Percentiles rank a stretch among this genome's conserved stretches.
These are phyloP conservation scores for Glycine latifolia DNA, from an alignment of 306 rosid species.

Conservation along the genomic window DNA sequence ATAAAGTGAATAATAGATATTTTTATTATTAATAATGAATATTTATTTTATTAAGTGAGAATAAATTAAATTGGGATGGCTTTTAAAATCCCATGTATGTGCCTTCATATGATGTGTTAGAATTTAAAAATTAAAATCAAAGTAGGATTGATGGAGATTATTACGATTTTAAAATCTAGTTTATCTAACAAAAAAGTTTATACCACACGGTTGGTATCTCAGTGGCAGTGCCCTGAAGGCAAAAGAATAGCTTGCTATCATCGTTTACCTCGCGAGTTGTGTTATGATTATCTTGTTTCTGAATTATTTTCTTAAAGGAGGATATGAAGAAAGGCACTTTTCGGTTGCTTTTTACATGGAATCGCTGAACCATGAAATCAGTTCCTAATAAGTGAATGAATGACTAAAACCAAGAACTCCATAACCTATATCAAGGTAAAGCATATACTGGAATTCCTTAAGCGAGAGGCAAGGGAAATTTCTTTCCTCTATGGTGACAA, in stretches of 20 bases:
- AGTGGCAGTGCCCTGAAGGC: background rate
- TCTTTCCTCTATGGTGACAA: background rate
- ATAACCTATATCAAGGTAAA: constrained; percentile 30
- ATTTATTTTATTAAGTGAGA: background rate
- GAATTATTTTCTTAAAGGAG: constrained; percentile 51
- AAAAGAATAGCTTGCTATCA: constrained; percentile 16
- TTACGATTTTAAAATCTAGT: background rate
- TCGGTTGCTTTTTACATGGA: constrained; percentile 19
- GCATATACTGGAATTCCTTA: constrained; percentile 47
- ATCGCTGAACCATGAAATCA: constrained; percentile 7
- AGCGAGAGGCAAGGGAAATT: constrained; percentile 16
- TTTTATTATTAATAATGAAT: background rate
- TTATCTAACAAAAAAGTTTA: background rate
- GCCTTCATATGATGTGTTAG: no score
- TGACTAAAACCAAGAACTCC: constrained; percentile 24
- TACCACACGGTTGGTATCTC: constrained; percentile 24
- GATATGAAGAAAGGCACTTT: constrained; percentile 48
- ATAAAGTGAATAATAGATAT: background rate
- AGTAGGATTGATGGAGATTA: background rate
- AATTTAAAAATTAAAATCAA: no score
- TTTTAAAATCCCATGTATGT: no score
- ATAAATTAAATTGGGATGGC: no score
- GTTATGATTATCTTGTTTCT: background rate
- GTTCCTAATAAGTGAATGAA: background rate
- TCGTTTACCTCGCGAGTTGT: background rate